Percentiles rank a stretch among this genome's conserved stretches.
phyloP scores from a whole-genome alignment of 305 asterid genomes.

The Solanum aculeatissimum region DNA sequence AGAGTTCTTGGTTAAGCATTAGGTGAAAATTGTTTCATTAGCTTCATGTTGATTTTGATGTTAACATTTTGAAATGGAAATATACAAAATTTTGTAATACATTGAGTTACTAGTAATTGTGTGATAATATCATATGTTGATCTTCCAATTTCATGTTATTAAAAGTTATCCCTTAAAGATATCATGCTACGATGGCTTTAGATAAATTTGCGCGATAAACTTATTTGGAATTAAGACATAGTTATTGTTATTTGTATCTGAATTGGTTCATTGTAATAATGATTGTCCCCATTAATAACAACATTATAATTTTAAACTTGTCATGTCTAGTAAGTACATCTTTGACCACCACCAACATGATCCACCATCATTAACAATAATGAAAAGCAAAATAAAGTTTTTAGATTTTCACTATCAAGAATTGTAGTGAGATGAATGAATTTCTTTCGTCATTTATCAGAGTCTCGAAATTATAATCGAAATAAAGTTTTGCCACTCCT shows the following conservation, averaged over 20 bases:
- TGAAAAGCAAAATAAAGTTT: background rate
- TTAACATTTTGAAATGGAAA: background rate
- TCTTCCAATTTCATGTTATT: background rate
- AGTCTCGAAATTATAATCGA: background rate
- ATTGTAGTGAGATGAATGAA: too few species aligned
- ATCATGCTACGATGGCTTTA: background rate
- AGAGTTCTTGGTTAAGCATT: too few species aligned
- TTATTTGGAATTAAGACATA: background rate
- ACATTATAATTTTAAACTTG: background rate
- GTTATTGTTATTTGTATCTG: background rate
- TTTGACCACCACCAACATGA: background rate
- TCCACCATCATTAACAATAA: background rate
- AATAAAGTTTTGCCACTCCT: background rate
- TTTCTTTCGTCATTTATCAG: background rate
- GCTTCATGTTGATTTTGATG: background rate
- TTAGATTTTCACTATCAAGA: background rate
- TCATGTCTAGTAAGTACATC: background rate
- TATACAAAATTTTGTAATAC: background rate
- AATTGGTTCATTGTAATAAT: background rate
- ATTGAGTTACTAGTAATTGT: background rate
- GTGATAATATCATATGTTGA: background rate
- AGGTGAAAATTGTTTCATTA: background rate
- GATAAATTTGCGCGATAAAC: background rate
- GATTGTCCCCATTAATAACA: background rate
- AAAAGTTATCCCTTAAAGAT: background rate